Evolutionary conservation across 2,329 filamentous ascomycete genomes (phyloP), one percentile per base, ranked within the genome.

Genomic region (Colletotrichum sp.): DNA sequence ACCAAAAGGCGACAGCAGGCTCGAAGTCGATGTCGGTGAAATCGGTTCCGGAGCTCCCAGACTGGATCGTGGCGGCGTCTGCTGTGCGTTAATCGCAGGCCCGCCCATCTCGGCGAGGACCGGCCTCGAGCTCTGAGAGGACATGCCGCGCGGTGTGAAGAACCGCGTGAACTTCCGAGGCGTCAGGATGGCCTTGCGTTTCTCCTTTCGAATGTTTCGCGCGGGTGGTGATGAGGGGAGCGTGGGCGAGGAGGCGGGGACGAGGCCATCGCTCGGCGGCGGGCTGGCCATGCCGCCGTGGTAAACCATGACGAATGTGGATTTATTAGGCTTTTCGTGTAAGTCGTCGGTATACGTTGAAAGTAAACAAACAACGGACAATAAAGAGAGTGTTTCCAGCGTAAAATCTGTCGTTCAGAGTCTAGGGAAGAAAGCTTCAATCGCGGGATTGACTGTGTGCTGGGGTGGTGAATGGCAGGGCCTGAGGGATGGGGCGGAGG

Each of bases 121-220:
- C 69, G 80, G 82, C 48, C 86, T 82, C 71, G 84, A 87, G 21
- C 82, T 82, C 39, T 83, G 79, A 15, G 83, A 80, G 3, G 85
- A 83, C 32, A 86, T 84, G 16, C 85, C 84, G 26, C 88, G 85
- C 21, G 89, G 89, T 12, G 88, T 89, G 77, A 91, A 91, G 84
- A 91, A 91, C 30, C 85, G 84, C 39, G 80, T 84, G 77, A 91
- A 91, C 79, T 89, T 90, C 78, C 88, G 84, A 72, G 89, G 89
- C 5, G 89, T 91, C 68, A 91, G 87, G 43, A 88, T 90, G 5
- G 89, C 87, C 72, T 87, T 85, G 21, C 87, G 85, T 77, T 84
- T 85, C 79, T 89, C 88, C 78, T 89, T 90, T 76, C 80, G 81
- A 21, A 63, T 66, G 6, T 79, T 69, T 2, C 77, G 43, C 72